Evolutionary conservation across 371 early-diverging fungal genomes (phyloP).

Genomic region (Vairimorpha ceranae): DNA sequence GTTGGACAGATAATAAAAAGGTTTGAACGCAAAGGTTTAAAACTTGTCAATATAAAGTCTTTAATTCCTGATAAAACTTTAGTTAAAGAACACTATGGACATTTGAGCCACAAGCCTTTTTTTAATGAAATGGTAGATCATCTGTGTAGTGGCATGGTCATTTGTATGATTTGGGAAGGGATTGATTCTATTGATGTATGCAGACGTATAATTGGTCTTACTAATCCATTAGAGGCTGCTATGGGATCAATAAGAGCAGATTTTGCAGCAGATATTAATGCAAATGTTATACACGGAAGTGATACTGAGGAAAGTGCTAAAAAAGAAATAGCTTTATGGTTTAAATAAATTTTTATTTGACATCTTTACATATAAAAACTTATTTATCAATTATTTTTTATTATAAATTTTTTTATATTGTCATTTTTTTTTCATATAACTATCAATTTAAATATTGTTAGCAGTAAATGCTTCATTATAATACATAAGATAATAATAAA

Average conservation of each 20-base stretch:
- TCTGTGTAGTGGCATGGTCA: constrained; percentile 81
- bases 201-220: constrained; percentile 82
- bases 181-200: constrained; percentile 88
- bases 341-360: constrained; percentile 70
- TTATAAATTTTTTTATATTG: no score
- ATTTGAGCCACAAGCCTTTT: constrained; percentile 81
- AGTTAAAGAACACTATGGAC: constrained; percentile 87
- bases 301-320: constrained; percentile 91
- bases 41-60: constrained; percentile 75
- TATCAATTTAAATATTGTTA: no score
- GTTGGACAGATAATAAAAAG: constrained; percentile 88
- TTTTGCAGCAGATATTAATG: constrained; percentile 67
- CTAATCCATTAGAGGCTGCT: constrained; percentile 72
- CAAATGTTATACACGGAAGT: constrained; percentile 95
- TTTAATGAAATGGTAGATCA: constrained; percentile 81
- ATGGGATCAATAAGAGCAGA: constrained; percentile 99
- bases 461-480: no score
- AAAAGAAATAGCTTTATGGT: constrained; percentile 90
- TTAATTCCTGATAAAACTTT: constrained; percentile 69
- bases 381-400: no score
- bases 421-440: no score
- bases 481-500: no score
- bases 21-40: constrained; percentile 71
- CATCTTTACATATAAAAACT: no score
- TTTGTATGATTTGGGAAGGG: constrained; percentile 84